A percentile compares a stretch with the other conserved stretches of the same genome.
Evolutionary conservation across 2,329 filamentous ascomycete genomes (phyloP).

Genomic region (Nigrospora oryzae): DNA sequence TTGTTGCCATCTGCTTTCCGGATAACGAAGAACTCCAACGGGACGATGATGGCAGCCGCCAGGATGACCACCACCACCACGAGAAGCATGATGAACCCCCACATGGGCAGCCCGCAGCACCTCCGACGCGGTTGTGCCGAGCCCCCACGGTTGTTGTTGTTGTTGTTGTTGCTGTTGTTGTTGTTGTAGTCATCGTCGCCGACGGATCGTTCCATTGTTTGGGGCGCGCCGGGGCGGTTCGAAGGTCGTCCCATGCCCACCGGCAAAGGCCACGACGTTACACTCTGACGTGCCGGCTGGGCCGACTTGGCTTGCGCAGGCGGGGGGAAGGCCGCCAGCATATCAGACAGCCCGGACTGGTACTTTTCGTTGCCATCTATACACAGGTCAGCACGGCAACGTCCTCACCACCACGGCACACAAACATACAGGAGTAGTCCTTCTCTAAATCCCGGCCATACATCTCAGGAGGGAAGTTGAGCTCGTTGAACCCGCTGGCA

Average conservation of each 20-base stretch:
- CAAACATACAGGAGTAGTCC: conserved; percentile 27
- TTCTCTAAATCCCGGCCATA: conserved; percentile 25
- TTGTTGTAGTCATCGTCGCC: too few species aligned
- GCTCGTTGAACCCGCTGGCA: conserved; percentile 47
- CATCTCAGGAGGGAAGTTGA: conserved; percentile 41
- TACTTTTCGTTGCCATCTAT: conserved; percentile 31
- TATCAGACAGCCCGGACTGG: conserved; percentile 50
- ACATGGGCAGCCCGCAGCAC: conserved; percentile 79
- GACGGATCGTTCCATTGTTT: too few species aligned
- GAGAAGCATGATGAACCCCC: conserved; percentile 61
- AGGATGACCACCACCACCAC: conserved; percentile 64
- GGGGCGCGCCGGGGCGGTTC: conserved; percentile 6
- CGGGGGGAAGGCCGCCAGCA: conserved; percentile 58
- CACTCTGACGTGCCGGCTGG: conserved; percentile 33
- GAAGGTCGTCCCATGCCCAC: conserved; percentile 16
- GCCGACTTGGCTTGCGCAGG: conserved; percentile 41
- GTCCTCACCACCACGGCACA: neutral
- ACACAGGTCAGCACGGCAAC: conserved; percentile 8
- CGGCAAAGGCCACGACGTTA: conserved; percentile 41
- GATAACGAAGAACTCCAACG: conserved; percentile 57
- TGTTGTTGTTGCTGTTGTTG: conserved; percentile 6
- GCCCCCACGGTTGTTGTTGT: conserved; percentile 5
- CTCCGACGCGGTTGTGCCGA: conserved; percentile 34
- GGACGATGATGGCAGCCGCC: conserved; percentile 75
- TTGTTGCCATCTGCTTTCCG: conserved; percentile 30